Percentiles rank a stretch among this genome's conserved stretches.
These are phyloP conservation scores for Borovskyia barvae DNA, from an alignment of 208 protist species.

Conservation along the genomic window DNA sequence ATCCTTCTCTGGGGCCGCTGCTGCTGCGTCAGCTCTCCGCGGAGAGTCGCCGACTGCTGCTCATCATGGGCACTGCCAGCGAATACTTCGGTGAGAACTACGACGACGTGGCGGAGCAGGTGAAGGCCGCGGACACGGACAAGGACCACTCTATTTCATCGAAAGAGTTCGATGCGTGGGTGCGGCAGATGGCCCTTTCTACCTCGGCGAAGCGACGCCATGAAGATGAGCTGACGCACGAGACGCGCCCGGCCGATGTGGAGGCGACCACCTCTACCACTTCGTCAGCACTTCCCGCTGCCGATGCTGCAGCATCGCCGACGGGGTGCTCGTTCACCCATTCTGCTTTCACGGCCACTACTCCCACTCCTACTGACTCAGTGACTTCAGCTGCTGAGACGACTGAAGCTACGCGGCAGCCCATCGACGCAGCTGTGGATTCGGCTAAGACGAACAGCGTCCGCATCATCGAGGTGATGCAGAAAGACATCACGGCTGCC, in stretches of 20 bases:
- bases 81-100: constrained; percentile 79
- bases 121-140: constrained; percentile 73
- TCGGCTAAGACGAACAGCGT: constrained; percentile 13
- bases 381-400: not conserved
- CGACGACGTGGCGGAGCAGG: constrained; percentile 60
- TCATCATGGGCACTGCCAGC: constrained; percentile 78
- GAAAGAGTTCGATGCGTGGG: constrained; percentile 75
- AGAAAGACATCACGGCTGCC: constrained; percentile 1
- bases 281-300: not conserved
- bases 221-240: not conserved
- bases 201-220: constrained; percentile 27
- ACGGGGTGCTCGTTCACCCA: too few relatives aligned
- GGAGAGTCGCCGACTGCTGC: constrained; percentile 69
- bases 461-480: constrained; percentile 15
- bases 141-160: constrained; percentile 72
- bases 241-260: not conserved
- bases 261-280: too few relatives aligned
- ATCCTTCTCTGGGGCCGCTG: constrained; percentile 34
- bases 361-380: too few relatives aligned
- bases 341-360: too few relatives aligned
- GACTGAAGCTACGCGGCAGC: not conserved
- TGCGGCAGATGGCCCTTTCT: constrained; percentile 19
- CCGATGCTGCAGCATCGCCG: constrained; percentile 7
- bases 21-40: constrained; percentile 59
- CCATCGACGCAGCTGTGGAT: constrained; percentile 1